phyloP scores from a whole-genome alignment of 495 filamentous ascomycete genomes.

The Parachaetomium inaequale region DNA sequence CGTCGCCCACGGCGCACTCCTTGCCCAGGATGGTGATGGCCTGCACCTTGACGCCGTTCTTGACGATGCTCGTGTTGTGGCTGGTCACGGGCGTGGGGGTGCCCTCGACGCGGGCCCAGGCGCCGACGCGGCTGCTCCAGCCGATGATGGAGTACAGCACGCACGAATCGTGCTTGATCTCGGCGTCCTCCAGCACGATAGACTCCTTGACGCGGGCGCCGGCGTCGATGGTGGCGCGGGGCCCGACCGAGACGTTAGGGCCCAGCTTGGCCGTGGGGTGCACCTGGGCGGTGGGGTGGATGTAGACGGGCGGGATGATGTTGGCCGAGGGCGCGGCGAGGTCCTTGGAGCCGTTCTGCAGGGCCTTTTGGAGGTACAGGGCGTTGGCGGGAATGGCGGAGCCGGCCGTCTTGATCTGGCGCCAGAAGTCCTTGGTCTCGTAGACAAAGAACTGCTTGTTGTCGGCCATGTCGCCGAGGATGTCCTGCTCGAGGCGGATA shows the following conservation, averaged over 20 bases:
- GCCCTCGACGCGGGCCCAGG: conserved; percentile 97
- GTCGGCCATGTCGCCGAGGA: conserved; percentile 92
- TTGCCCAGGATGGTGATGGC: conserved; percentile 97
- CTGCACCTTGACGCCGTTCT: conserved; percentile 97
- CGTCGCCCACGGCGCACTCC: conserved; percentile 91
- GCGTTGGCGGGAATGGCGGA: conserved; percentile 97
- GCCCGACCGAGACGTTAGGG: conserved; percentile 93
- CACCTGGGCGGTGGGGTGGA: conserved; percentile 90
- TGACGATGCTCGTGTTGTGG: conserved; percentile 91
- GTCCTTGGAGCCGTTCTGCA: conserved; percentile 77
- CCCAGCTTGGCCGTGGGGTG: conserved; percentile 96
- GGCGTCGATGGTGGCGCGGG: conserved; percentile 76
- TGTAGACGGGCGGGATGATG: conserved; percentile 92
- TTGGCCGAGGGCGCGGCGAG: conserved; percentile 80
- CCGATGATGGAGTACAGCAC: conserved; percentile 96
- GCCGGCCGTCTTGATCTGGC: conserved; percentile 98
- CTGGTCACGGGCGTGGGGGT: conserved; percentile 84
- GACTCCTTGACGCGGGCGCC: conserved; percentile 93
- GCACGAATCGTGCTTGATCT: conserved; percentile 97
- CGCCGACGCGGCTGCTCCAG: conserved; percentile 92
- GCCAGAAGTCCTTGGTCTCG: conserved; percentile 99
- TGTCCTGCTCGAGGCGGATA: conserved; percentile 95
- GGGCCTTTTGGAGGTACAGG: conserved; percentile 92
- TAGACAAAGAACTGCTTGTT: conserved; percentile 98
- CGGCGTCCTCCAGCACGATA: conserved; percentile 90